phyloP scores from a whole-genome alignment of 169 alveolate species.

The Eimeria maxima region DNA sequence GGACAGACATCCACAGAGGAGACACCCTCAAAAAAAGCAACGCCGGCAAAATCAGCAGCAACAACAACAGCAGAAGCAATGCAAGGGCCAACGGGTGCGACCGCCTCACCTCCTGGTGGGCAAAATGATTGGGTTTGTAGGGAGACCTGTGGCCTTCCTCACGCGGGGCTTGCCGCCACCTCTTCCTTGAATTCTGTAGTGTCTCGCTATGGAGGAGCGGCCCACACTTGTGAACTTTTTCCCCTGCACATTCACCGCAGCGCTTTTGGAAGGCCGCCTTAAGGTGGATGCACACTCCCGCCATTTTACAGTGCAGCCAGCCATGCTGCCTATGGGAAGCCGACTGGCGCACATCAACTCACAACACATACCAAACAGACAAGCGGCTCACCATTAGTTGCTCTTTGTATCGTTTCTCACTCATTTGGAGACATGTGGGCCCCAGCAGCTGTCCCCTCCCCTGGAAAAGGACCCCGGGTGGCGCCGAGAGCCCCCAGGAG shows the following conservation, averaged over 20 bases:
- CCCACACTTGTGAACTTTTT: conserved; percentile 88
- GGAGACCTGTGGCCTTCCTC: conserved; percentile 87
- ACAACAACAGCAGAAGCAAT: background rate
- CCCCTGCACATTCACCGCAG: conserved; percentile 83
- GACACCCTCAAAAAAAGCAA: background rate
- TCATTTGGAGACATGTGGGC: conserved; percentile 8
- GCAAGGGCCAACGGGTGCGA: background rate
- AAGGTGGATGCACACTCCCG: background rate
- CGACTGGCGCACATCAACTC: background rate
- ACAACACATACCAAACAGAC: background rate
- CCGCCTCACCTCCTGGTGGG: conserved; percentile 89
- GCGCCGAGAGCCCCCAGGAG: background rate
- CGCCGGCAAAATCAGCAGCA: background rate
- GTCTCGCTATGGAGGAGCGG: conserved; percentile 88
- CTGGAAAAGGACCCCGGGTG: background rate
- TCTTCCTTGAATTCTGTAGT: conserved; percentile 89
- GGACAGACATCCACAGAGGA: background rate
- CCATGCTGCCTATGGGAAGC: background rate
- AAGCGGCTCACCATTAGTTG: conserved; percentile 34
- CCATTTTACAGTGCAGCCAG: background rate
- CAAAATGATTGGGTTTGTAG: conserved; percentile 87
- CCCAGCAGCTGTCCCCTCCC: background rate
- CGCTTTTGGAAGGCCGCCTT: background rate
- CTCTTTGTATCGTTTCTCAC: conserved; percentile 39
- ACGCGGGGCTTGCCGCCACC: conserved; percentile 90